Base-by-base conservation (phyloP, 2,329 filamentous ascomycete genomes). In the Lasiodiplodia citricola region DNA sequence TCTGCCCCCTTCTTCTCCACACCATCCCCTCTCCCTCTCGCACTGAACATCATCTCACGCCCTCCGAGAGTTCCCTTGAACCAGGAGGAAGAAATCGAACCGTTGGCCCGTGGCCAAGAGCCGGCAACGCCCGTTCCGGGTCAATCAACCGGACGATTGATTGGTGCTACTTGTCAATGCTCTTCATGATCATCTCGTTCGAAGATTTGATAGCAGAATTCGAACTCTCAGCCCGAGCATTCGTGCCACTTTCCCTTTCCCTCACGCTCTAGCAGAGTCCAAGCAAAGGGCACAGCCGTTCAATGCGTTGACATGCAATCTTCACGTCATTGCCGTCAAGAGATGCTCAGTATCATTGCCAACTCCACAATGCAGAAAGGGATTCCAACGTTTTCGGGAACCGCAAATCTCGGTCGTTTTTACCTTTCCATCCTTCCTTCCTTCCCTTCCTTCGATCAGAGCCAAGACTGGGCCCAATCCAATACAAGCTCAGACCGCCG, bases 401-500 rank as follows among this genome's bases (percentile, higher is more conserved):
- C 44, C 44, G 18, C 44, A 47, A 47, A 47, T 47, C 44, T 47
- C 44, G 44, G 44, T 21, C 44, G n/a, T n/a, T 47, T 47, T 47
- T n/a, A 21, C 44, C 44, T 10, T 47, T 47, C 18, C 44, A 47
- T 47, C 44, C 44, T 47, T 47, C 18, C 44, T 44, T 44, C 41
- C 41, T 44, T 44, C 14, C 41, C 41, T 47, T 47, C 44, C 44
- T 47, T 47, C 44, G 44, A 47, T 47, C 44, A 47, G n/a, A n/a
- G 44, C 44, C 44, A 47, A 47, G 44, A 47, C 44, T 14, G n/a
- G n/a, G 44, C 18, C 44, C 18, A 47, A 41, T 11, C 56, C 56
- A 60, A 60, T 60, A 60, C 56, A 60, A 60, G 56, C 56, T 63
- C 16, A 63, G 58, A 28, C 58, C 44, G 41, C 41, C 23, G 28